Evolutionary conservation across 75 land plant species (phyloP), one percentile per base, ranked within the genome.

Genomic region (Sequoia sempervirens): DNA sequence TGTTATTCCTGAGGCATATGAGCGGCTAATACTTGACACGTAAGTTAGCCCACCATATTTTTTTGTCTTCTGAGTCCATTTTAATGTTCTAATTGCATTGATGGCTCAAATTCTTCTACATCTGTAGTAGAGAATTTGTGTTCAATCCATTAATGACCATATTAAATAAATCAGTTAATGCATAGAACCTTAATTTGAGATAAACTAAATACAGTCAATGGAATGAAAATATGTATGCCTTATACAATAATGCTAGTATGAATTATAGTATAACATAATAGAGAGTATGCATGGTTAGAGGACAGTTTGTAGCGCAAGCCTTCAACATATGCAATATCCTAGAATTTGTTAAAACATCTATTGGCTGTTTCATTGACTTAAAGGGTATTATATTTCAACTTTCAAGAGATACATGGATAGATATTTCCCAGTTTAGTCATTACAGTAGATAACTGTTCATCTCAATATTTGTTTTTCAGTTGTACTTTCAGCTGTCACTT

Each of bases 1-100:
- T 75, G 84, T 85, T 81, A 97, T 97, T 82, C 99, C 98, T 13
- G 99, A 97, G 84, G 99, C 99, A 83, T 97, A 97, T 87, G 99
- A 97, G 84, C 93, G 99, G 30, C 89, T 97, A 38, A 91, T 97
- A 69, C 90, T 97, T 46, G 98, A 97, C 83, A 97, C 99, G 99
- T 93, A 91, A 78, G 92, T 45, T 45, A 4, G 34, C 41, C 70
- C 26, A 68, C 37, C 70, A 32, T 47, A 85, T 56, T 0, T 81
- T 9, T 78, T 7, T 79, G 36, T 58, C 52, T n/a, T 30, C 80
- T 50, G 53, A 30, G 10, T 58, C n/a, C 26, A 15, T 11, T 83
- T 58, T 69, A 23, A 23, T 79, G 34, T 83, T 81, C 14, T 45
- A 26, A 45, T 45, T 43, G 15, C 2, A 78, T 45, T 43, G 47